Percentiles rank a stretch among this genome's conserved stretches.
phyloP scores from a whole-genome alignment of 2,329 filamentous ascomycete genomes.

The Aspergillus hortae region DNA sequence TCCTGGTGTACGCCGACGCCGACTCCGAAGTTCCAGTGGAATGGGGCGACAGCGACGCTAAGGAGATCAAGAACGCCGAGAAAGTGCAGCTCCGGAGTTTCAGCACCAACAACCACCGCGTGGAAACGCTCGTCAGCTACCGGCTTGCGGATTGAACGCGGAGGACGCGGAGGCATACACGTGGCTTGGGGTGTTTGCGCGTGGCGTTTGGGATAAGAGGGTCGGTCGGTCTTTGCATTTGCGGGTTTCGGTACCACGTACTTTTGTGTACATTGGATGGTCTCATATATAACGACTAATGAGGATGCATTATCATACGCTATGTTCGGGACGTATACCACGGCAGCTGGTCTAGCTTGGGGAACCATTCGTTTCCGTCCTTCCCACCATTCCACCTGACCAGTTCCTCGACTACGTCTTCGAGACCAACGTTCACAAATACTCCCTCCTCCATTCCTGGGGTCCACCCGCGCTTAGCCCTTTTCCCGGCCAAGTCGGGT shows the following conservation, averaged over 20 bases:
- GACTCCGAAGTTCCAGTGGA: constrained; percentile 96
- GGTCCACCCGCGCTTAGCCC: constrained; percentile 37
- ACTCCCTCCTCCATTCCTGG: constrained; percentile 19
- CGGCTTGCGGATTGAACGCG: constrained; percentile 47
- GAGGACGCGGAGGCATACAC: constrained; percentile 6
- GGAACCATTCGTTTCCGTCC: constrained; percentile 25
- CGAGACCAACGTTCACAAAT: constrained; percentile 23
- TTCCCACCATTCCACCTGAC: constrained; percentile 28
- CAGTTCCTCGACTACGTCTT: constrained; percentile 27
- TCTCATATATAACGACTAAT: constrained; percentile 15
- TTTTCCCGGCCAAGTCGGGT: constrained; percentile 31
- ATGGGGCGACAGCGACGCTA: constrained; percentile 97
- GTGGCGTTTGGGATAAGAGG: constrained; percentile 16
- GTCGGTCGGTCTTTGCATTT: constrained; percentile 16
- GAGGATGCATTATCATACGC: constrained; percentile 9
- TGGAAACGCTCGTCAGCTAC: constrained; percentile 95
- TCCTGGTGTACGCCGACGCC: constrained; percentile 94
- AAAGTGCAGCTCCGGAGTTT: constrained; percentile 94
- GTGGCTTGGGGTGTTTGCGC: constrained; percentile 13
- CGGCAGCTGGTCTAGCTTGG: constrained; percentile 25
- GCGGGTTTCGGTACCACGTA: constrained; percentile 10
- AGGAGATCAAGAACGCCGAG: constrained; percentile 92
- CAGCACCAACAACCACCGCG: constrained; percentile 88
- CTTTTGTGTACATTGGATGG: neutral
- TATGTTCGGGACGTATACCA: constrained; percentile 21